phyloP scores from a whole-genome alignment of 257 asterid genomes.

The Forsythia suspensa region DNA sequence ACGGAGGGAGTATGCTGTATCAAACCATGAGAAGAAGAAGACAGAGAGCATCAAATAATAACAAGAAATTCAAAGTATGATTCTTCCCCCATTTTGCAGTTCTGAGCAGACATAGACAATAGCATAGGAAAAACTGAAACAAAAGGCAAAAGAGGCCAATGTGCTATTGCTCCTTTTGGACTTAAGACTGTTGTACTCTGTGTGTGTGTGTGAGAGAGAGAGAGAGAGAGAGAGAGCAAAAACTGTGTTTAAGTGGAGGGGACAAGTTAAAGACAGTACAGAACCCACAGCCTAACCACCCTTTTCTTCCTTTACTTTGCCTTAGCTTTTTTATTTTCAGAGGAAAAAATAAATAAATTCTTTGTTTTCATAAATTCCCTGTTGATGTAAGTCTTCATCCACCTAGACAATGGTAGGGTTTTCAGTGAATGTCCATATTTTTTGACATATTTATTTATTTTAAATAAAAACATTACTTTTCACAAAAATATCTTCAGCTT shows the following conservation, averaged over 20 bases:
- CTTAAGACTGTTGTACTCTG: slow-evolving; percentile 28
- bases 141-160: slow-evolving; percentile 73
- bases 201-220: slow-evolving; percentile 32
- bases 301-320: slow-evolving; percentile 44
- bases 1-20: not conserved
- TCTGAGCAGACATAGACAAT: slow-evolving; percentile 78
- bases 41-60: slow-evolving; percentile 66
- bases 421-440: slow-evolving; percentile 33
- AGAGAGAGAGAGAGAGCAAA: slow-evolving; percentile 31
- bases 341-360: not conserved
- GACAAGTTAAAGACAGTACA: slow-evolving; percentile 94
- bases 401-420: slow-evolving; percentile 41
- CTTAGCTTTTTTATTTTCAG: slow-evolving; percentile 36
- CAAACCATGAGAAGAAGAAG: slow-evolving; percentile 24
- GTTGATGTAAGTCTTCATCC: slow-evolving; percentile 37
- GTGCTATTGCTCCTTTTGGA: slow-evolving; percentile 70
- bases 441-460: not conserved
- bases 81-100: slow-evolving; percentile 82
- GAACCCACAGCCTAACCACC: slow-evolving; percentile 73
- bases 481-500: slow-evolving; percentile 25
- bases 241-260: slow-evolving; percentile 85
- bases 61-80: slow-evolving; percentile 81
- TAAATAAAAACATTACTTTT: not conserved
- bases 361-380: slow-evolving; percentile 13
- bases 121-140: slow-evolving; percentile 70